Conservation (phyloP, 768 basidiomycete genomes). For the Boletus coccyginus region DNA sequence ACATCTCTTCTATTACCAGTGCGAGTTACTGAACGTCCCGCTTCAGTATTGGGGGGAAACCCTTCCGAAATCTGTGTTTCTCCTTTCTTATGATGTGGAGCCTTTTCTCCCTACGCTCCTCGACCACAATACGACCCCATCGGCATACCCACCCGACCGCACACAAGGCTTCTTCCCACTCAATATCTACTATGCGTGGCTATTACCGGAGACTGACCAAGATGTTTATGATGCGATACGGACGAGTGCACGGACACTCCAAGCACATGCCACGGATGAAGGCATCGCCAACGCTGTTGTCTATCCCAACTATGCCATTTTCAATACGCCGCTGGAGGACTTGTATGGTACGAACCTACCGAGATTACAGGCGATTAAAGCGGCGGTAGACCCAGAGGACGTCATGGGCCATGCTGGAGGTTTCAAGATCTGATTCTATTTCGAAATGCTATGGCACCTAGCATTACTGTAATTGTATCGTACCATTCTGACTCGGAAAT, state of each 20-base stretch:
- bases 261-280: slow-evolving; percentile 33
- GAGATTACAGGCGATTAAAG: slow-evolving; percentile 41
- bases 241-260: slow-evolving; percentile 38
- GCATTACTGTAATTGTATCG: not conserved
- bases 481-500: not conserved
- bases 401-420: slow-evolving; percentile 67
- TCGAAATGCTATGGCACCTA: not conserved
- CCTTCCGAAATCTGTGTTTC: not conserved
- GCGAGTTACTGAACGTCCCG: not conserved
- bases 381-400: slow-evolving; percentile 47
- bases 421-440: slow-evolving; percentile 43
- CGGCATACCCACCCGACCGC: slow-evolving; percentile 49
- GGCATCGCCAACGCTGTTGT: slow-evolving; percentile 37
- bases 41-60: slow-evolving; percentile 12
- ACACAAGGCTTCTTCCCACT: slow-evolving; percentile 37
- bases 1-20: not conserved
- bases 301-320: slow-evolving; percentile 60
- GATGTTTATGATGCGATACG: slow-evolving; percentile 36
- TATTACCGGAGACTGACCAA: not conserved
- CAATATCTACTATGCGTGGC: slow-evolving; percentile 39
- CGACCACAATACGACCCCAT: slow-evolving; percentile 32
- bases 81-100: slow-evolving; percentile 36
- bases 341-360: slow-evolving; percentile 46
- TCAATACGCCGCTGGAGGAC: slow-evolving; percentile 43
- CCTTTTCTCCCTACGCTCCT: slow-evolving; percentile 48